Evolutionary conservation across 2,329 filamentous ascomycete species (phyloP).

Genomic region (Ophiostoma himal-ulmi): DNA sequence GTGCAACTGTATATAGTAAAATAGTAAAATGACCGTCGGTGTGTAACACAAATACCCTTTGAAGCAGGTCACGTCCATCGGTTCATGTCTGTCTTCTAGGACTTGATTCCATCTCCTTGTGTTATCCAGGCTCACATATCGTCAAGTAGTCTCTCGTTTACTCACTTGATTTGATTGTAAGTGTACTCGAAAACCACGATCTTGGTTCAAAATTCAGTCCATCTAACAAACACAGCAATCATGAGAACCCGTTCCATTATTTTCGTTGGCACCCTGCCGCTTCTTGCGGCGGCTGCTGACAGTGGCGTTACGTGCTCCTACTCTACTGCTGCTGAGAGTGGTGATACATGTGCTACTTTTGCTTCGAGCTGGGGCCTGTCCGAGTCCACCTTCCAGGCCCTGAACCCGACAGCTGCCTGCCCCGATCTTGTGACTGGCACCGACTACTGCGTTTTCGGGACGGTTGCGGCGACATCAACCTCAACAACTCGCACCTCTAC

Average conservation of each 20-base stretch:
- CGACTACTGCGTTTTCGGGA: background rate
- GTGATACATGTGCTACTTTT: slow-evolving; percentile 23
- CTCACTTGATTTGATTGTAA: slow-evolving; percentile 4
- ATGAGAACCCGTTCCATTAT: background rate
- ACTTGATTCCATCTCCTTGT: background rate
- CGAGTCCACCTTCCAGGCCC: slow-evolving; percentile 19
- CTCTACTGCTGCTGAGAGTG: background rate
- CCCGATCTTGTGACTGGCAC: slow-evolving; percentile 16
- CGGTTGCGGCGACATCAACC: background rate
- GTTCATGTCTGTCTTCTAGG: background rate
- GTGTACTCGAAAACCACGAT: background rate
- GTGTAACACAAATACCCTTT: background rate
- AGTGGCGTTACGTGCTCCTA: slow-evolving; percentile 8
- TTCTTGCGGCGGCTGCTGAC: background rate
- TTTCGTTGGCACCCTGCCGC: background rate
- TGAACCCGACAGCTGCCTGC: slow-evolving; percentile 25
- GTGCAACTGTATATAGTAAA: background rate
- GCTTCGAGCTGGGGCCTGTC: slow-evolving; percentile 22
- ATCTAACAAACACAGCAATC: background rate
- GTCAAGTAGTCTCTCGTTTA: slow-evolving; percentile 5
- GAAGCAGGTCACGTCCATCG: background rate
- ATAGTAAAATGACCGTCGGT: background rate
- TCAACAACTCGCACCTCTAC: background rate
- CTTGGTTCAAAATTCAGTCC: background rate
- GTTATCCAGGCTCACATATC: background rate